Base-by-base conservation (phyloP, 2,329 filamentous ascomycete species). In the Exophiala sideris region DNA sequence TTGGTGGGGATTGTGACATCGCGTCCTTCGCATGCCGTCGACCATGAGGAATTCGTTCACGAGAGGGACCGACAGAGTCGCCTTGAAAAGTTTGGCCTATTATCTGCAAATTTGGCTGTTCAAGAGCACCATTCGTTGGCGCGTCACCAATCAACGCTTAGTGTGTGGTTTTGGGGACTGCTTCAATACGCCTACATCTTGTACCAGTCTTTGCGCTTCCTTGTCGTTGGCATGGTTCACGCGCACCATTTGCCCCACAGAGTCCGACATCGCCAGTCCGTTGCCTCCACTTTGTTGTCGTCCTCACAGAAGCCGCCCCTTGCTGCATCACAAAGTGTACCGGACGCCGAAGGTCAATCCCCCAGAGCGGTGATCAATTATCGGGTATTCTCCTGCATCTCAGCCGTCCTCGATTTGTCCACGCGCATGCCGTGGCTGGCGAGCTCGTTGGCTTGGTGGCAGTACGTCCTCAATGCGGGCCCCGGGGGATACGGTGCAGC, bases 351-450 rank as follows among this genome's bases (percentile, higher is more conserved):
- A 67, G 53, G 58, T 61, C 66, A 60, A 58, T 40, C 45, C 61
- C 70, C 67, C 57, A 79, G 79, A 54, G 87, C 90, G 49, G 80
- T 96, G 63, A 74, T 94, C 57, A 80, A 81, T 61, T 96, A 94
- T 79, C 83, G 82, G 65, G 69, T 89, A 48, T 96, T 88, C 85
- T 78, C 84, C 64, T 89, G 88, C 71, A 70, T 86, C 52, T 85
- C 84, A 58, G 85, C 83, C 69, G 72, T 95, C 59, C 73, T 91
- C 63, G 85, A 91, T 76, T 73, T 96, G 67, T 79, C 86, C 62
- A 71, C 76, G 61, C 88, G 90, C 71, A 95, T 96, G 90, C 92
- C 92, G 60, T 97, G 92, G 92, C 80, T 96, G 52, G 80, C 79
- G 67, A 89, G 89, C 67, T 76, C 82, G 63, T 70, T 94, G 56